Base-by-base conservation (phyloP, 257 asterid species). In the Buddleja alternifolia region DNA sequence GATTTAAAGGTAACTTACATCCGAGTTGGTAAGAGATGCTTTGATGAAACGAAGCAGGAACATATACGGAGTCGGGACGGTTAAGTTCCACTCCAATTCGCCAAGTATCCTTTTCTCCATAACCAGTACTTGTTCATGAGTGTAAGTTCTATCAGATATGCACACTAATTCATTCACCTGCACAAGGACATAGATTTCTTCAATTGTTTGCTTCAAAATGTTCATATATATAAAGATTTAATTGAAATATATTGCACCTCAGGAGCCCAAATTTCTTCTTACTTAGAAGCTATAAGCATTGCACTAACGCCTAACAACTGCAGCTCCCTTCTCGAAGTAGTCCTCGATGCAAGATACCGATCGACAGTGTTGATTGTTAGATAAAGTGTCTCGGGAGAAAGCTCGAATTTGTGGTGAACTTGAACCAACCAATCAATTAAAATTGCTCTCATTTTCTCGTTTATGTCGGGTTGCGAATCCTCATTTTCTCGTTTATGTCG, bases 251-350 rank as follows among this genome's bases (percentile, higher is more conserved):
- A 23, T 3, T 19, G 36, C 54, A 85, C 95, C 88, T 93, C 96
- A 6, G 97, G 99, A 1, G 97, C 97, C 99, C 99, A 93, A 17
- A 93, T 90, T 63, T 93, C 99, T 76, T 93, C 97, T 15, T 93
- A 93, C 60, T 93, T 93, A 2, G 97, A 90, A 46, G 99, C 97
- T 34, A 90, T 73, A 2, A 93, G 97, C 96, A 89, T 81, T 2
- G 99, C 77, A 55, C 96, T 69, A 47, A 93, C 45, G 32, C 99
- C 99, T 21, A 93, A 79, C 70, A 93, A 66, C 74, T 93, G 99
- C 68, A 93, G 70, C 66, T 90, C 96, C 74, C 73, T 87, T 60
- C 95, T 86, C 29, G 75, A 24, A 4, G 82, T 76, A 0, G 73
- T 12, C 68, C 80, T 80, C 1, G 66, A 56, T 0, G 96, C 86